Conservation (phyloP, 2,329 filamentous ascomycete species). For the Monilinia fructicola region DNA sequence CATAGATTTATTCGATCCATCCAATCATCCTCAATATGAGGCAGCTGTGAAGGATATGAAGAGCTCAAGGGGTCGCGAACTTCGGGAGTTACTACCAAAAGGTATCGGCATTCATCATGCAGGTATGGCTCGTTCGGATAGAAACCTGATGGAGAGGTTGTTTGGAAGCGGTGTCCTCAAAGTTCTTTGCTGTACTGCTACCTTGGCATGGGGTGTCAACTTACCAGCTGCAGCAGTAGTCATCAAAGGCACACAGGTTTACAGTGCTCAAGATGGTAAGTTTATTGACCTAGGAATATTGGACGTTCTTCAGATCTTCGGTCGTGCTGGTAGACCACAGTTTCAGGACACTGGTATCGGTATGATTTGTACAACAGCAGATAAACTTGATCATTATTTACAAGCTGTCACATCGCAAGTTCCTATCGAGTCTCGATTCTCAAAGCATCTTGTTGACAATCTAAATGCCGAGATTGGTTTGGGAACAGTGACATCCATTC, state of each 20-base stretch:
- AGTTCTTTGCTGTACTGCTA: conserved; percentile 97
- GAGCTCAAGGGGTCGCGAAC: conserved; percentile 77
- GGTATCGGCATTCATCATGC: conserved; percentile 95
- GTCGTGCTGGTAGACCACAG: conserved; percentile 94
- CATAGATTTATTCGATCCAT: conserved; percentile 79
- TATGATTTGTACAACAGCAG: conserved; percentile 96
- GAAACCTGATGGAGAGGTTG: conserved; percentile 91
- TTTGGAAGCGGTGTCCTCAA: conserved; percentile 92
- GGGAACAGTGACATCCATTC: conserved; percentile 90
- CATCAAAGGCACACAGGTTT: conserved; percentile 73
- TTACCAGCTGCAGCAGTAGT: conserved; percentile 93
- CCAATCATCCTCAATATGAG: conserved; percentile 74
- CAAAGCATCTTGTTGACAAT: conserved; percentile 90
- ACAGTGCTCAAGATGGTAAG: conserved; percentile 93
- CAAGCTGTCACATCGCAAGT: conserved; percentile 92
- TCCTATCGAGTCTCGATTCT: conserved; percentile 96
- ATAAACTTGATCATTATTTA: conserved; percentile 88
- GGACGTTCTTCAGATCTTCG: conserved; percentile 96
- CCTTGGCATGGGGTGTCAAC: conserved; percentile 97
- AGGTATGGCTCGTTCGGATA: conserved; percentile 90
- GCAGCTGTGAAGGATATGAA: conserved; percentile 82
- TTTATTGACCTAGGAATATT: conserved; percentile 95
- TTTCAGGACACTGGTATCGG: conserved; percentile 98
- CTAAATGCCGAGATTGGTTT: conserved; percentile 92
- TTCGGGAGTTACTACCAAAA: conserved; percentile 85